Base-by-base conservation (phyloP, 192 early-diverging fungal species). In the Coemansia biformis region DNA sequence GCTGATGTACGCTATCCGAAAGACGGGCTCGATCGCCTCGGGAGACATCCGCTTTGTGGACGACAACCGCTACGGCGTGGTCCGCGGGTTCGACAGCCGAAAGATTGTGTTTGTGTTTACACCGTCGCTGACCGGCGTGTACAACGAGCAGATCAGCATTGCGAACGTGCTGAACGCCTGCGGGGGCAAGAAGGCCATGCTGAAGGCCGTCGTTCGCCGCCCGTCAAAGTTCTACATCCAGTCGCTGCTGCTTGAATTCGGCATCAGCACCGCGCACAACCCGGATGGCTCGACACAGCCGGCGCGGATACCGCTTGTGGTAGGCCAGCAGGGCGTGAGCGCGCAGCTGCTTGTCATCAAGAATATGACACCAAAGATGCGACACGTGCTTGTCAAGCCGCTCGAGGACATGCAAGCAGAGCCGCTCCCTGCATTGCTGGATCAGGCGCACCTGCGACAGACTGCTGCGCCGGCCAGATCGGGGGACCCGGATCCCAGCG, bases 21-120 rank as follows among this genome's bases (percentile, higher is more conserved):
- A 96, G 66, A 92, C 92, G 0, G 96, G 96, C 4, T 93, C 87
- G 0, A 93, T 97, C 42, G 84, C 92, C 4, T 93, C 90, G 6
- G 90, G 91, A 21, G 91, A 96, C 54, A 79, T 99, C 17, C 70
- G 49, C 31, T 76, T 76, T 52, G 70, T 96, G 13, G 80, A 82
- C 15, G 79, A 81, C 28, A 86, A 86, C 24, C 80, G 83, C 12
- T 84, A 86, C 32, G 96, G 96, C 46, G 79, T 99, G 1, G 81
- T 99, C 26, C 84, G 93, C 18, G 86, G 85, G 2, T 92, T 87
- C 55, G 89, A 89, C 37, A 93, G 89, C 66, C 84, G 85, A 24
- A 92, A 95, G 63, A 79, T 99, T 1, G 90, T 86, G 30, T 97
- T 97, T 77, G 79, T 85, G 11, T 97, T 99, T 65, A 79, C 86